These are phyloP conservation scores for Cochlearia excelsa DNA, from an alignment of 345 rosid species.

Conservation along the genomic window DNA sequence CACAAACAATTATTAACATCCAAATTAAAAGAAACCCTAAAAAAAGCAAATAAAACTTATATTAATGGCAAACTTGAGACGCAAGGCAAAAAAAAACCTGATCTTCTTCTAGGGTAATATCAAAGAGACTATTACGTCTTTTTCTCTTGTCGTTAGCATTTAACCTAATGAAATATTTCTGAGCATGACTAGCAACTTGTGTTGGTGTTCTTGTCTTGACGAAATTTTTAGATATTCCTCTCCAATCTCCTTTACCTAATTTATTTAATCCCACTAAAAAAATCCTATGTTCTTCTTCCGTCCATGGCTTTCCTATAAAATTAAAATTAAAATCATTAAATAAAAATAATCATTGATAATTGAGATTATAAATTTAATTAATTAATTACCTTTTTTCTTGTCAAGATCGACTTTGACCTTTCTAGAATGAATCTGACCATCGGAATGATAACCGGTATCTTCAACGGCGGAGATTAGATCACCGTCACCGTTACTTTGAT, in stretches of 20 bases:
- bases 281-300: conserved; percentile 54
- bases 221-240: conserved; percentile 52
- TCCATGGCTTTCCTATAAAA: conserved; percentile 60
- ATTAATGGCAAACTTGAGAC: too few species aligned
- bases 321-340: too few species aligned
- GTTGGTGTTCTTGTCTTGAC: conserved; percentile 56
- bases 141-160: conserved; percentile 39
- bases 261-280: conserved; percentile 51
- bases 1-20: not conserved
- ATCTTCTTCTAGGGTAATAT: conserved; percentile 36
- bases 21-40: conserved; percentile 7
- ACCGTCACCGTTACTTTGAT: conserved; percentile 19
- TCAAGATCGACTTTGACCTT: not conserved
- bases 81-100: conserved; percentile 8
- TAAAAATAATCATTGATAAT: too few species aligned
- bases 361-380: too few species aligned
- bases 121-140: conserved; percentile 61
- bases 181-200: conserved; percentile 29
- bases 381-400: conserved; percentile 44
- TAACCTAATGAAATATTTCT: conserved; percentile 57
- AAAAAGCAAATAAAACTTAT: too few species aligned
- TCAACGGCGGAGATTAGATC: conserved; percentile 18
- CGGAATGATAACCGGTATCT: conserved; percentile 51
- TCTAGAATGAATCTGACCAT: conserved; percentile 41
- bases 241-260: conserved; percentile 73